Conservation (phyloP, 106 monocot genomes). For the Amphibolis antarctica region DNA sequence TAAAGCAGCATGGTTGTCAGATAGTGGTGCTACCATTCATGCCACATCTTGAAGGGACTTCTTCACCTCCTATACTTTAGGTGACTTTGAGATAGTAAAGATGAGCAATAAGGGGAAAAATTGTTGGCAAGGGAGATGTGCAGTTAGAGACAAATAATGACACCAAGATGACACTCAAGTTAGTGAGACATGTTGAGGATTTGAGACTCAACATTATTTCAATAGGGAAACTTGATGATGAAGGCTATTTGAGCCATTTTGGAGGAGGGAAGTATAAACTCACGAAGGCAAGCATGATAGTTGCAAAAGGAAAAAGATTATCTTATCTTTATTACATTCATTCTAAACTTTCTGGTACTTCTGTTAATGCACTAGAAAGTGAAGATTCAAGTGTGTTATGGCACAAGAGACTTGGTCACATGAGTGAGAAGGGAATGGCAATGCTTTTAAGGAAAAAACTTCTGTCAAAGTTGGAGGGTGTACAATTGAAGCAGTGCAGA, state of each 20-base stretch:
- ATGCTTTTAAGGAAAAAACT: too few relatives aligned
- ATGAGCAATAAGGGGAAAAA: too few relatives aligned
- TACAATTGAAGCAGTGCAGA: too few relatives aligned
- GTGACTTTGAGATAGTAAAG: too few relatives aligned
- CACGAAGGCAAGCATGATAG: not conserved
- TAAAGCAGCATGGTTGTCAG: not conserved
- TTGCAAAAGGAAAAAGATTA: not conserved
- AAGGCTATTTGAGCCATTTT: not conserved
- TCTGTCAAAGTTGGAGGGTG: too few relatives aligned
- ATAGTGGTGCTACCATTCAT: not conserved
- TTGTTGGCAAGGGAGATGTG: not conserved
- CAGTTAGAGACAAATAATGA: not conserved
- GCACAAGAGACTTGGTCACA: too few relatives aligned
- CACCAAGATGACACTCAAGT: not conserved
- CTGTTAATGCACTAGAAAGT: too few relatives aligned
- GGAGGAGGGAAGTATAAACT: not conserved
- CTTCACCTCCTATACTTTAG: too few relatives aligned
- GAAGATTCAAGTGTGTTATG: too few relatives aligned
- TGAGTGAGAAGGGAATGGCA: too few relatives aligned
- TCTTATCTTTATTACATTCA: not conserved
- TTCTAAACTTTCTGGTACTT: too few relatives aligned
- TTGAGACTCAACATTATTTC: not conserved
- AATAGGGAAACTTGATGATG: not conserved
- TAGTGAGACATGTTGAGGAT: constrained; percentile 4
- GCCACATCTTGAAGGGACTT: not conserved